A percentile compares a stretch with the other conserved stretches of the same genome.
Evolutionary conservation across 164 flowering plant species (phyloP).

Genomic region (Aristolochia californica): DNA sequence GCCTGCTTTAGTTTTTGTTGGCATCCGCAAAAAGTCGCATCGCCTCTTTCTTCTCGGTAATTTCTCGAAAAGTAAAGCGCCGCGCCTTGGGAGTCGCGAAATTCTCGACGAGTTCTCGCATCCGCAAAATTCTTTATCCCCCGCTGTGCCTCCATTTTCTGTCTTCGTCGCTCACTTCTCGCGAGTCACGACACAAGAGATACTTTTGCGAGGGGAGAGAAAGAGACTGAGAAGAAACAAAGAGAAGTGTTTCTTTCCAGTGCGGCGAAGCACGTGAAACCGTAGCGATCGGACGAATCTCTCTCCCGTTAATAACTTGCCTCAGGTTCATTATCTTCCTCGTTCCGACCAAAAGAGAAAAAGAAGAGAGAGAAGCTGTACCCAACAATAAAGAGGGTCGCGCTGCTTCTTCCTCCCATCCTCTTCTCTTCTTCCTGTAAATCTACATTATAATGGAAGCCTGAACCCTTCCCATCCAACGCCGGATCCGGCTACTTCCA

Average conservation of each 20-base stretch:
- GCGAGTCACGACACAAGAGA: not conserved
- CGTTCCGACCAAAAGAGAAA: not conserved
- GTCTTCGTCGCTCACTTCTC: not conserved
- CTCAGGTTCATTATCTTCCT: constrained; percentile 3
- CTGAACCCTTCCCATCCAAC: too few species aligned
- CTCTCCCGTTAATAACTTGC: not conserved
- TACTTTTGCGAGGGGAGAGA: not conserved
- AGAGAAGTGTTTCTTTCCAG: too few species aligned
- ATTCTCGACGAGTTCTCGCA: constrained; percentile 1
- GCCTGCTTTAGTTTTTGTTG: not conserved
- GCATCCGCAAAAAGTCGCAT: constrained; percentile 5
- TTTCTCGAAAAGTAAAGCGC: not conserved
- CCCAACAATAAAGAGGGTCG: not conserved
- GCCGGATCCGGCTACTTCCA: too few species aligned
- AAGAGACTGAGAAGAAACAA: not conserved
- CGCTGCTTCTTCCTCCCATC: not conserved
- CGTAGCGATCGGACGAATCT: not conserved
- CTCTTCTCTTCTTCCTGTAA: not conserved
- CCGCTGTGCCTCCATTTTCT: not conserved
- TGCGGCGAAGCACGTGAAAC: constrained; percentile 1
- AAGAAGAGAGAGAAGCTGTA: not conserved
- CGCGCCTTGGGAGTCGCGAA: not conserved
- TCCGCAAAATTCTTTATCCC: not conserved
- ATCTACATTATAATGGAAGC: too few species aligned
- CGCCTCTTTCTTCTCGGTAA: constrained; percentile 1